Percentiles rank a stretch among this genome's conserved stretches.
Evolutionary conservation across 192 early-diverging fungal genomes (phyloP).

Genomic region (Coemansia sp.): DNA sequence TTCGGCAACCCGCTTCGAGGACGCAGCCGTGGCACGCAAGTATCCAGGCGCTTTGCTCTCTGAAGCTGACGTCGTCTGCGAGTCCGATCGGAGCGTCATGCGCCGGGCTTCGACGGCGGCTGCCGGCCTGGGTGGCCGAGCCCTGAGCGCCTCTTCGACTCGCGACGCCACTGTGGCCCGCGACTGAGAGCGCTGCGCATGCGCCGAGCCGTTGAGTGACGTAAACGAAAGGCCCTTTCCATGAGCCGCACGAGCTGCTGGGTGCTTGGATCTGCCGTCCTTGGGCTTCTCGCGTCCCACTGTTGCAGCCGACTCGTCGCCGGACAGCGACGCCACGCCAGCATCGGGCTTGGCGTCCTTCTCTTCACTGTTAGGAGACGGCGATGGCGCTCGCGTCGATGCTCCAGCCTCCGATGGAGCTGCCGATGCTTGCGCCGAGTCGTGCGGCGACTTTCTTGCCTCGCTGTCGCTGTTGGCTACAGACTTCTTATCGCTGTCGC

Average conservation of each 20-base stretch:
- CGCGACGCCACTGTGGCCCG: slow-evolving; percentile 39
- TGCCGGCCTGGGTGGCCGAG: slow-evolving; percentile 24
- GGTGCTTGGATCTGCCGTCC: slow-evolving; percentile 1
- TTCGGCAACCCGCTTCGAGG: slow-evolving; percentile 35
- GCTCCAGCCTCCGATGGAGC: slow-evolving; percentile 23
- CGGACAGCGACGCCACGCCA: slow-evolving; percentile 4
- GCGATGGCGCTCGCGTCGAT: slow-evolving; percentile 26
- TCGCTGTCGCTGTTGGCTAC: neutral
- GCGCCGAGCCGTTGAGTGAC: slow-evolving; percentile 26
- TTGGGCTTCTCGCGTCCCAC: neutral
- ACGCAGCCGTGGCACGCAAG: slow-evolving; percentile 47
- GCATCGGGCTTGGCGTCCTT: neutral
- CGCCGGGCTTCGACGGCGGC: slow-evolving; percentile 11
- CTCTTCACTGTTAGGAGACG: neutral
- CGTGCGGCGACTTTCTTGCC: slow-evolving; percentile 17
- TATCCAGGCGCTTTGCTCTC: slow-evolving; percentile 31
- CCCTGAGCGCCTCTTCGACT: slow-evolving; percentile 51
- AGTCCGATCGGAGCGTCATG: slow-evolving; percentile 47
- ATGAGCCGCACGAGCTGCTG: slow-evolving; percentile 1
- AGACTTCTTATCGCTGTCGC: no score
- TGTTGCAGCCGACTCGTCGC: slow-evolving; percentile 14
- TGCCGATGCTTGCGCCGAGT: slow-evolving; percentile 38
- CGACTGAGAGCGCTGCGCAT: slow-evolving; percentile 32
- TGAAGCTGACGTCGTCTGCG: neutral
- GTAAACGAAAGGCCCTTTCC: slow-evolving; percentile 47